Evolutionary conservation across 257 asterid species (phyloP).

Genomic region (Knoxia roxburghii): DNA sequence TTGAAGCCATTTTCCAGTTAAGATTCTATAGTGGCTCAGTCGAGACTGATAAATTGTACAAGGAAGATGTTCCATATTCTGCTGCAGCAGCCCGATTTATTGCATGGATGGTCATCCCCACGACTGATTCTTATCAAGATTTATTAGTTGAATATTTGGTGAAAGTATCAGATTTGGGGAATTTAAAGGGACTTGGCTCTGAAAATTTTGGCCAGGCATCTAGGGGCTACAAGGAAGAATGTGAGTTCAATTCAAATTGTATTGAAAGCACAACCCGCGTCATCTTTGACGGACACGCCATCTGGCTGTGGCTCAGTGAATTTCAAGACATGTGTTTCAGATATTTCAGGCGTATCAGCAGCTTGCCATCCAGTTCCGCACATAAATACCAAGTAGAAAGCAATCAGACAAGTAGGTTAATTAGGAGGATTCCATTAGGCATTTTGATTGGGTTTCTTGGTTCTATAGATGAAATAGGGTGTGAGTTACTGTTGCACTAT

Average conservation of each 20-base stretch:
- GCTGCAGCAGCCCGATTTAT: conserved; percentile 52
- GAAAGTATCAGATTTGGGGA: conserved; percentile 42
- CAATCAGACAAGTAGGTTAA: conserved; percentile 30
- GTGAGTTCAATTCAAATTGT: conserved; percentile 21
- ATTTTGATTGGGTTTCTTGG: conserved; percentile 40
- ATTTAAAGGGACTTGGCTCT: conserved; percentile 25
- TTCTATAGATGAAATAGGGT: conserved; percentile 36
- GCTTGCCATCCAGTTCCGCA: conserved; percentile 24
- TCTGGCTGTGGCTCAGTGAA: conserved; percentile 53
- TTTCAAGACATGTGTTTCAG: conserved; percentile 30
- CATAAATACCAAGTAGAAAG: conserved; percentile 21
- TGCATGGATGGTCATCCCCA: conserved; percentile 69
- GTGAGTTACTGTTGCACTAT: conserved; percentile 61
- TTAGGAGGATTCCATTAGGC: conserved; percentile 60
- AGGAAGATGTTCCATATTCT: conserved; percentile 28
- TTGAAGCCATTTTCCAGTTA: conserved; percentile 23
- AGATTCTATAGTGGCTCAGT: conserved; percentile 15
- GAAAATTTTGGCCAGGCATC: conserved; percentile 24
- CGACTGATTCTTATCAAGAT: conserved; percentile 33
- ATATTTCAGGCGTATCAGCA: conserved; percentile 18
- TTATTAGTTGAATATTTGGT: conserved; percentile 38
- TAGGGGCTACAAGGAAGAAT: conserved; percentile 24
- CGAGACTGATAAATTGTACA: conserved; percentile 22
- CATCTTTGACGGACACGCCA: conserved; percentile 26
- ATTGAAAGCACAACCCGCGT: conserved; percentile 14